A percentile compares a stretch with the other conserved stretches of the same genome.
Evolutionary conservation across 768 basidiomycete species (phyloP).

Genomic region (Hericium coralloides): DNA sequence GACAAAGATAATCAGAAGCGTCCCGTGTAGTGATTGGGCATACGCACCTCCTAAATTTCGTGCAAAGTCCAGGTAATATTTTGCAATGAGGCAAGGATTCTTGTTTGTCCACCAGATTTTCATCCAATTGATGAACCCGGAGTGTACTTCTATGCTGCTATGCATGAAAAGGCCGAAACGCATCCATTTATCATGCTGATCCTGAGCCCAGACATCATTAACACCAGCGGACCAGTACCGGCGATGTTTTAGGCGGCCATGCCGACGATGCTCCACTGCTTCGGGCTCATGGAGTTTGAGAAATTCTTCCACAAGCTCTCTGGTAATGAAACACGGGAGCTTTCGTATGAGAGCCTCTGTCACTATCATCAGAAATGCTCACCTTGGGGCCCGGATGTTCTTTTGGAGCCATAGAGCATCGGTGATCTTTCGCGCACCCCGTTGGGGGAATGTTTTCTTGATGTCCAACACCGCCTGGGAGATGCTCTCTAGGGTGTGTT

Average conservation of each 20-base stretch:
- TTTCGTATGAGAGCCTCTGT: not conserved
- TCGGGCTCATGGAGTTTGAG: not conserved
- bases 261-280: not conserved
- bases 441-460: not conserved
- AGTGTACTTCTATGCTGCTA: not conserved
- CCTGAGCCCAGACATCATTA: not conserved
- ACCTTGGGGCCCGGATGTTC: not conserved
- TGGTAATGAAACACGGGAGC: not conserved
- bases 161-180: not conserved
- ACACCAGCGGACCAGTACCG: not conserved
- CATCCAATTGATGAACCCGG: constrained; percentile 22
- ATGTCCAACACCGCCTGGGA: not conserved
- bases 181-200: not conserved
- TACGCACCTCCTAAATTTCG: constrained; percentile 15
- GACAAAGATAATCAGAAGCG: not conserved
- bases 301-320: not conserved
- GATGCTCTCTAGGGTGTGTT: not conserved
- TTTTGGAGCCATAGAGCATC: not conserved
- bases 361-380: not conserved
- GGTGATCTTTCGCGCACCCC: not conserved
- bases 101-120: constrained; percentile 38
- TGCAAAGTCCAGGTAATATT: constrained; percentile 27
- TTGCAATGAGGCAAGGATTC: not conserved
- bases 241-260: not conserved
- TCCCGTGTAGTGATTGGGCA: no score